Evolutionary conservation across 2,329 filamentous ascomycete genomes (phyloP).

Genomic region (Xylariaceae sp.): DNA sequence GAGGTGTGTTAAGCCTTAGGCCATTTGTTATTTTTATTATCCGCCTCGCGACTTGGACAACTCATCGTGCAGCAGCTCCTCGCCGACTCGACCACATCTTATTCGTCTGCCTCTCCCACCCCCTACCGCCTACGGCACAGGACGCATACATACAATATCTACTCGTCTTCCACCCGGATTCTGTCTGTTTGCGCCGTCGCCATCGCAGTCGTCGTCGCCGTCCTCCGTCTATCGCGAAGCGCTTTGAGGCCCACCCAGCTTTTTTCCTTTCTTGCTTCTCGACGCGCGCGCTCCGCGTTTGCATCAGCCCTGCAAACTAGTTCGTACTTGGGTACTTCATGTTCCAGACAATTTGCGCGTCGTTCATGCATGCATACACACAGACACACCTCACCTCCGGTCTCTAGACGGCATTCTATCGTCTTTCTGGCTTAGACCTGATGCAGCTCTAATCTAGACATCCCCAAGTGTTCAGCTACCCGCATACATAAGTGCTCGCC

Average conservation of each 20-base stretch:
- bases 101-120: slow-evolving; percentile 6
- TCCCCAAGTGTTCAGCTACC: too few species aligned
- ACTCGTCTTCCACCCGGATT: neutral
- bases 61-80: slow-evolving; percentile 12
- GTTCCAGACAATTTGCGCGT: too few species aligned
- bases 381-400: too few species aligned
- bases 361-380: too few species aligned
- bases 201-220: neutral
- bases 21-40: neutral
- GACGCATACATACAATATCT: slow-evolving; percentile 5
- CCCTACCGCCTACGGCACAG: slow-evolving; percentile 3
- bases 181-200: neutral
- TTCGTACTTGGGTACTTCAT: too few species aligned
- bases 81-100: slow-evolving; percentile 5
- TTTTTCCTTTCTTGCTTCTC: neutral
- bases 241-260: neutral
- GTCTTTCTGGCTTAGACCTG: too few species aligned
- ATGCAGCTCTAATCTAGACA: too few species aligned
- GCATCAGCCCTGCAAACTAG: too few species aligned
- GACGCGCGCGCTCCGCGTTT: neutral
- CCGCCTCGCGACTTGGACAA: slow-evolving; percentile 6
- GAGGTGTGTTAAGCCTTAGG: neutral
- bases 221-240: neutral
- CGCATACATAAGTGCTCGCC: too few species aligned
- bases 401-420: too few species aligned